These are phyloP conservation scores for Erodium moschatum DNA, from an alignment of 441 rosid species.

Conservation along the genomic window DNA sequence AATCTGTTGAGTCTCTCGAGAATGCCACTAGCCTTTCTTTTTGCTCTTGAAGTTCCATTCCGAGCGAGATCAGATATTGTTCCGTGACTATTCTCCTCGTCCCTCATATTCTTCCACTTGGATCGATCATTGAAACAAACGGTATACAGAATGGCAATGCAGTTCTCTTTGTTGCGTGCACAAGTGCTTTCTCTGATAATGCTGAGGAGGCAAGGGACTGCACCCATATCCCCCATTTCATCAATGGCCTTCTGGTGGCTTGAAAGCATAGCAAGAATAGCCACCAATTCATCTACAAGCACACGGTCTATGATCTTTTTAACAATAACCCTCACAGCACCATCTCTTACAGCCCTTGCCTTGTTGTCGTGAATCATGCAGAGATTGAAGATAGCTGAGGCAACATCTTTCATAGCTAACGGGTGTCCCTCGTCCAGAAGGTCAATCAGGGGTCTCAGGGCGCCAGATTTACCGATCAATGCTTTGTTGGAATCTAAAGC, in stretches of 20 bases:
- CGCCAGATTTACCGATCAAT: constrained; percentile 67
- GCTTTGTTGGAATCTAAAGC: constrained; percentile 78
- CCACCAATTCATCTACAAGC: constrained; percentile 69
- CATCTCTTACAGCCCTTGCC: constrained; percentile 71
- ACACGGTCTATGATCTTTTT: constrained; percentile 50
- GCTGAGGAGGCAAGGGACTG: constrained; percentile 63
- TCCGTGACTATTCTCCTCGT: constrained; percentile 52
- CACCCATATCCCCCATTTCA: constrained; percentile 62
- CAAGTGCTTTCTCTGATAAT: constrained; percentile 58
- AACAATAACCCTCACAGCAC: constrained; percentile 61
- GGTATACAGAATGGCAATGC: constrained; percentile 60
- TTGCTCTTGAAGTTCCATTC: constrained; percentile 82
- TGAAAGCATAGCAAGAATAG: constrained; percentile 76
- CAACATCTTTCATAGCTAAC: constrained; percentile 66
- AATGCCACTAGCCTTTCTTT: constrained; percentile 72
- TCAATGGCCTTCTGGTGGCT: constrained; percentile 60
- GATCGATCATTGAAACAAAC: constrained; percentile 62
- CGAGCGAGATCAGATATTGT: constrained; percentile 64
- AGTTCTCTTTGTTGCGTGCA: constrained; percentile 76
- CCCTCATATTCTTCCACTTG: constrained; percentile 60
- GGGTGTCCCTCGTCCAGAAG: constrained; percentile 74
- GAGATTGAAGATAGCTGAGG: constrained; percentile 72
- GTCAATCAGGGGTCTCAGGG: constrained; percentile 59
- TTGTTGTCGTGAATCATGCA: constrained; percentile 70
- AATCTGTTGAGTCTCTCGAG: constrained; percentile 63